Evolutionary conservation across 2,329 filamentous ascomycete genomes (phyloP), one percentile per base, ranked within the genome.

Genomic region (Diaporthe aspalathi): DNA sequence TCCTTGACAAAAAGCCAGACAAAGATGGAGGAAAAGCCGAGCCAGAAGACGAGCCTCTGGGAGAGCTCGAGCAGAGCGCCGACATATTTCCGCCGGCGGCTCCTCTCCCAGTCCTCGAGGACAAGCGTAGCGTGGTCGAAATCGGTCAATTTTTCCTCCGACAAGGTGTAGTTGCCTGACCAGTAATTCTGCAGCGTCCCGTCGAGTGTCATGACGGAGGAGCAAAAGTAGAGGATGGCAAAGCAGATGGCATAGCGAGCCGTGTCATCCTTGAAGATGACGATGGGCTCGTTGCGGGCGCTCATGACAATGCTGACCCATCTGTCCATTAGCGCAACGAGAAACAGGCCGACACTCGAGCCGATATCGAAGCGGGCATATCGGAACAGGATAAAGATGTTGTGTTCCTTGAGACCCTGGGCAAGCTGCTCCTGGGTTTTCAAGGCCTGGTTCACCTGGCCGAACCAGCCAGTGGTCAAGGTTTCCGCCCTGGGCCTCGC

Each of bases 191-290:
- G 78, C 27, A 82, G 75, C 3, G 79, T 79, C 8, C 75, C 75
- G 63, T 84, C 82, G 7, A 84, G 76, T 4, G 77, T 75, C 75
- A 84, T 81, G 72, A 81, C 81, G 0, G 79, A 78, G 3, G 78
- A 76, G 53, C 82, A 80, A 71, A 83, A 84, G 74, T 83, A 84
- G 4, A 81, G 74, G 38, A 84, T 78, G 17, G 79, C 78, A 47
- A 83, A 80, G 63, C 81, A 83, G 70, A 81, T 79, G 70, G 74
- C 81, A 56, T 80, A 83, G 35, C 78, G 77, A 8, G 77, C 78
- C 8, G 79, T 77, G 32, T 74, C 74, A 60, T 79, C 74, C 29
- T 74, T 75, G 67, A 81, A 82, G 7, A 81, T 73, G 47, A 72
- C 77, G 22, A 78, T 74, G 9, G 74, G 70, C 1, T 74, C 75